These are phyloP conservation scores for Solanum corneliomulleri DNA, from an alignment of 257 asterid species.

Conservation along the genomic window DNA sequence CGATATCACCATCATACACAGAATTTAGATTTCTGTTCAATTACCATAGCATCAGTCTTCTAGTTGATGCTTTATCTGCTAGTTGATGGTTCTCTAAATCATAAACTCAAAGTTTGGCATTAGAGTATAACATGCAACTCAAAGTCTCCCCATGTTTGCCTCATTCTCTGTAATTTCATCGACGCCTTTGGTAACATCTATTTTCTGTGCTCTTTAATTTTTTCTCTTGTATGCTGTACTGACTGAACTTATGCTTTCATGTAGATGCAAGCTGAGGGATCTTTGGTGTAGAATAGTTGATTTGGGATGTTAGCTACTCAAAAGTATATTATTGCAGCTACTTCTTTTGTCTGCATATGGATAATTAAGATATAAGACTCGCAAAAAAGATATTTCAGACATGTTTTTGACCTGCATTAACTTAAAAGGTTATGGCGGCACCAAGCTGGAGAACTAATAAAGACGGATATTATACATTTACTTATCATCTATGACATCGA, in stretches of 20 bases:
- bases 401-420: background rate
- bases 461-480: background rate
- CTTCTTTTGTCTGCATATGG: background rate
- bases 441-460: background rate
- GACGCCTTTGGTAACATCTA: background rate
- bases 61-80: background rate
- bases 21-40: background rate
- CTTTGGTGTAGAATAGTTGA: background rate
- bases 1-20: background rate
- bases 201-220: background rate
- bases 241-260: background rate
- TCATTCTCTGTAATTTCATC: background rate
- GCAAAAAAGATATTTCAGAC: background rate
- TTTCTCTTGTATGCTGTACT: background rate
- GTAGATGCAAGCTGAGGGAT: background rate
- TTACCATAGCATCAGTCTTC: background rate
- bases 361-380: background rate
- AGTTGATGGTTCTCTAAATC: background rate
- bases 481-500: background rate
- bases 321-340: background rate
- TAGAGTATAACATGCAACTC: background rate
- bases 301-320: background rate
- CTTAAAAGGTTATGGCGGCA: background rate
- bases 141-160: background rate
- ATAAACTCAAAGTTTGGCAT: background rate